phyloP scores from a whole-genome alignment of 768 basidiomycete species.

The Rhodotorula diobovata region DNA sequence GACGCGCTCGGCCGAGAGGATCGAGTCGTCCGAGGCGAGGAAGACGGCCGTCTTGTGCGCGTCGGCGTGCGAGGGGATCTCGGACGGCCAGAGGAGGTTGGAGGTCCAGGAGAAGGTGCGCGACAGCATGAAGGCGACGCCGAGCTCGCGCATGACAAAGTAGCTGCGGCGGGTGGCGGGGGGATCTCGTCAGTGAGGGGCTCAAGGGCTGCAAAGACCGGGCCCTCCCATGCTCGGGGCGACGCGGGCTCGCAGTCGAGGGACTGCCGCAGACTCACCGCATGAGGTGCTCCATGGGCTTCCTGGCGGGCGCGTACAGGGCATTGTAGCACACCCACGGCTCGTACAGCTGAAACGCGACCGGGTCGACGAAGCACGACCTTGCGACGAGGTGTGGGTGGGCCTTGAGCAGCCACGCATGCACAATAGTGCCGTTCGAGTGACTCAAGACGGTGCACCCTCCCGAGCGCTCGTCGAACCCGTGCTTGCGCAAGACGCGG shows the following conservation, averaged over 20 bases:
- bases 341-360: conserved; percentile 66
- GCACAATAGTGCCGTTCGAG: conserved; percentile 68
- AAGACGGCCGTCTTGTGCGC: conserved; percentile 65
- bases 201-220: too few species aligned
- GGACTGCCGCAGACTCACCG: conserved; percentile 44
- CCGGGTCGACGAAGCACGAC: conserved; percentile 84
- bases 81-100: conserved; percentile 84
- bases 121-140: conserved; percentile 72
- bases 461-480: conserved; percentile 44
- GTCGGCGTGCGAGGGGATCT: conserved; percentile 58
- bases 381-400: conserved; percentile 64
- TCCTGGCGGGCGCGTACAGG: conserved; percentile 56
- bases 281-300: conserved; percentile 64
- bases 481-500: conserved; percentile 53
- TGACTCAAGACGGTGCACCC: conserved; percentile 80
- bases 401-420: conserved; percentile 84
- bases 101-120: conserved; percentile 51
- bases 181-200: neutral
- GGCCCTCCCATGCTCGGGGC: too few species aligned
- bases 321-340: conserved; percentile 80
- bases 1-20: conserved; percentile 73
- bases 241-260: too few species aligned
- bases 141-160: conserved; percentile 81
- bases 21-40: conserved; percentile 75
- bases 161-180: conserved; percentile 52